Evolutionary conservation across 2,329 filamentous ascomycete genomes (phyloP).

Genomic region (Laburnicola sp.): DNA sequence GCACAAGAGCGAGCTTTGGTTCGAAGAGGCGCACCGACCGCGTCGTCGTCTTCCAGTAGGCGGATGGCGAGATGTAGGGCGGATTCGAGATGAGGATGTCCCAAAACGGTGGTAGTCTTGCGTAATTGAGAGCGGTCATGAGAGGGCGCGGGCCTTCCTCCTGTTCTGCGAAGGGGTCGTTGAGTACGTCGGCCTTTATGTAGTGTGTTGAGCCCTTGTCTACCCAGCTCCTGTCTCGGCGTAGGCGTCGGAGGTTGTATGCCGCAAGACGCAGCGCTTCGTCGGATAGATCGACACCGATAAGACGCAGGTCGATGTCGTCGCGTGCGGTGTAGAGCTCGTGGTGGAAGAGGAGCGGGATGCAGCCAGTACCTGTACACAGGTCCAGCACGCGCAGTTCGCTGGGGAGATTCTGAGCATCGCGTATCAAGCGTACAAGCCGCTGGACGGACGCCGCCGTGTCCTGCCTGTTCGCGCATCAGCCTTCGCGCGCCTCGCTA

Average conservation of each 20-base stretch:
- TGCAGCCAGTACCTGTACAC: conserved; percentile 90
- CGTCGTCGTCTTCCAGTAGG: conserved; percentile 65
- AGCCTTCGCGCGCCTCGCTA: conserved; percentile 9
- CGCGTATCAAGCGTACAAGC: conserved; percentile 34
- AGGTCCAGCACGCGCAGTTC: conserved; percentile 73
- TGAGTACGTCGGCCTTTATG: conserved; percentile 49
- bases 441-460: conserved; percentile 48
- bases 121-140: conserved; percentile 20
- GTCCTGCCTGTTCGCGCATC: conserved; percentile 46
- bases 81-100: conserved; percentile 84
- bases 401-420: conserved; percentile 23
- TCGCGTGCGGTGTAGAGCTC: conserved; percentile 52
- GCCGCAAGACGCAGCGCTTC: conserved; percentile 66
- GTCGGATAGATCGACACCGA: conserved; percentile 74
- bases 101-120: conserved; percentile 29
- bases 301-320: conserved; percentile 52
- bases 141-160: conserved; percentile 15
- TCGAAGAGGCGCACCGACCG: conserved; percentile 81
- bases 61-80: conserved; percentile 75
- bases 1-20: conserved; percentile 76
- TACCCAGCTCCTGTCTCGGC: conserved; percentile 11
- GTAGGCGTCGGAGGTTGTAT: conserved; percentile 60
- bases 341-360: conserved; percentile 73
- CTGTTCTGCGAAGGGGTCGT: conserved; percentile 54
- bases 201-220: conserved; percentile 49